Evolutionary conservation across 345 rosid genomes (phyloP).

Genomic region (Aurinia saxatilis): DNA sequence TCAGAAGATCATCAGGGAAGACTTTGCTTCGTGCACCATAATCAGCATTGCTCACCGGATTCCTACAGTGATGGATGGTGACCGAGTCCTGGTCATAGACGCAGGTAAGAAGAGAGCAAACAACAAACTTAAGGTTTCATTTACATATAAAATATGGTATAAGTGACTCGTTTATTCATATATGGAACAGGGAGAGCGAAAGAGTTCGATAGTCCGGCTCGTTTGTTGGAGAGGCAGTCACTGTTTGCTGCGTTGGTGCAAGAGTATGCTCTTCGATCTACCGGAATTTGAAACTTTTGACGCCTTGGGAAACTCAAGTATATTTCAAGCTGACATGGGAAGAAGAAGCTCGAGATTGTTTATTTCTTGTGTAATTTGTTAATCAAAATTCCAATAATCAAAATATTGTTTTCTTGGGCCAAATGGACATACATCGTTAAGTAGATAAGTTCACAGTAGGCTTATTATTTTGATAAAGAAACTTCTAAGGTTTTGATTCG

Average conservation of each 20-base stretch:
- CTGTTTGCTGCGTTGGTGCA: conserved; percentile 81
- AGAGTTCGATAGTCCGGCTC: conserved; percentile 75
- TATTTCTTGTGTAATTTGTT: not conserved
- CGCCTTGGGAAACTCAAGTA: too few relatives aligned
- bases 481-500: too few relatives aligned
- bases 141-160: too few relatives aligned
- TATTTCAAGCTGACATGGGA: not conserved
- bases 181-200: conserved; percentile 51
- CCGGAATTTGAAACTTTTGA: conserved; percentile 34
- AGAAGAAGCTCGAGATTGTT: not conserved
- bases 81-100: conserved; percentile 77
- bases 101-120: conserved; percentile 37
- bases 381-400: too few relatives aligned
- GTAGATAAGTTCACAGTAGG: too few relatives aligned
- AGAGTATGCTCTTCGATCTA: conserved; percentile 83
- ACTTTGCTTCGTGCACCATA: conserved; percentile 70
- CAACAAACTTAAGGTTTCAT: too few relatives aligned
- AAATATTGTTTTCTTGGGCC: too few relatives aligned
- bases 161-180: too few relatives aligned
- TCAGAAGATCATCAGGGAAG: conserved; percentile 87
- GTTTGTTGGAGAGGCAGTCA: conserved; percentile 58
- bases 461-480: too few relatives aligned
- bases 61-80: conserved; percentile 96
- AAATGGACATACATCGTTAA: too few relatives aligned
- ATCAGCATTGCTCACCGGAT: conserved; percentile 97